A percentile compares a stretch with the other conserved stretches of the same genome.
These are phyloP conservation scores for Dendrobium officinale DNA, from an alignment of 106 monocot species.

Conservation along the genomic window DNA sequence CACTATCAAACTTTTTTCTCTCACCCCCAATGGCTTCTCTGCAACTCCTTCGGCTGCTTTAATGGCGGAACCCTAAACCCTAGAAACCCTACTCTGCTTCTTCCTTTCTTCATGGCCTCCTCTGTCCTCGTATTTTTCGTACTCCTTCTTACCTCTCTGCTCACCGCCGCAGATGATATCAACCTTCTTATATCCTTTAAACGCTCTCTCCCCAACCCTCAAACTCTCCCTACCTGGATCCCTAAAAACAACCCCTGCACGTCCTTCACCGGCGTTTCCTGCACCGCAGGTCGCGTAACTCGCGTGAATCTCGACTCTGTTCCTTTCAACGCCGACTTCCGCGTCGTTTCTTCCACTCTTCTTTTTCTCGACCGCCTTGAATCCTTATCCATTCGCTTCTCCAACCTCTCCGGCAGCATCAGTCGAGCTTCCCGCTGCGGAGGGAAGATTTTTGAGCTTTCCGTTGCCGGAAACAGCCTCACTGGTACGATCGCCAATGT, in stretches of 20 bases:
- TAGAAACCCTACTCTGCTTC: background rate
- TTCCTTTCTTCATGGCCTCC: slow-evolving; percentile 7
- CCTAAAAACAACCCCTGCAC: slow-evolving; percentile 26
- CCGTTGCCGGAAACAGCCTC: slow-evolving; percentile 40
- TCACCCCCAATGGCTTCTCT: slow-evolving; percentile 1
- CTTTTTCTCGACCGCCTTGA: slow-evolving; percentile 34
- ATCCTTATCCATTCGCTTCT: slow-evolving; percentile 29
- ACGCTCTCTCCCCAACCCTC: slow-evolving; percentile 37
- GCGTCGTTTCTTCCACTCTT: slow-evolving; percentile 30
- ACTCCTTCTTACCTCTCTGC: background rate
- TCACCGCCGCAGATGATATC: slow-evolving; percentile 13
- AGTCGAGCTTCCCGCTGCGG: slow-evolving; percentile 23
- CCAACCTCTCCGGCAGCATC: slow-evolving; percentile 46
- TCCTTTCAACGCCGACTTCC: slow-evolving; percentile 39
- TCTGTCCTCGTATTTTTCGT: slow-evolving; percentile 10
- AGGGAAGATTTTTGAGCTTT: slow-evolving; percentile 27
- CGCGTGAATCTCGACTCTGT: slow-evolving; percentile 30
- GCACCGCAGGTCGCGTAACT: slow-evolving; percentile 28
- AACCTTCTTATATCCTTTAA: slow-evolving; percentile 54
- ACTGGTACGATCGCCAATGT: slow-evolving; percentile 38
- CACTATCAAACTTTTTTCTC: slow-evolving; percentile 11
- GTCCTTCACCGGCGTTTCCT: slow-evolving; percentile 48
- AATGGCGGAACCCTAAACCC: slow-evolving; percentile 16
- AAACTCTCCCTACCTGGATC: slow-evolving; percentile 35
- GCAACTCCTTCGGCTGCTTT: background rate